Evolutionary conservation across 768 basidiomycete species (phyloP).

Genomic region (Pholiota microspora): DNA sequence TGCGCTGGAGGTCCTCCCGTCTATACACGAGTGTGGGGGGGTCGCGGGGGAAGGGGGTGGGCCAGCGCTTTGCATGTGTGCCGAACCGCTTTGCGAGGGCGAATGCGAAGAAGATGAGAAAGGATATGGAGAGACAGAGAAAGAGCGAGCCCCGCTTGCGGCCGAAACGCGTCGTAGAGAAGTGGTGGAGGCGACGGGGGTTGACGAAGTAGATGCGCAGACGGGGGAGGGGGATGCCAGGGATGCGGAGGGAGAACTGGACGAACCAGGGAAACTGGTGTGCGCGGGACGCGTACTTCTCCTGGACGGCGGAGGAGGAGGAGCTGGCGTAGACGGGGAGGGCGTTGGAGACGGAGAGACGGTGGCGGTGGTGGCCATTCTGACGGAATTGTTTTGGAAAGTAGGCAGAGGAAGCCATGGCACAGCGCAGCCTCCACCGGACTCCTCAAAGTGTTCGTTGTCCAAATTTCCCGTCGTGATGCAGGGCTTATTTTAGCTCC

Average conservation of each 20-base stretch:
- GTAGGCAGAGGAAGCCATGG: conserved; percentile 45
- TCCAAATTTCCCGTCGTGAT: conserved; percentile 4
- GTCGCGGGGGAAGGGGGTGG: conserved; percentile 51
- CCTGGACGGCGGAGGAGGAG: conserved; percentile 56
- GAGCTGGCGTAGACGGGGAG: conserved; percentile 32
- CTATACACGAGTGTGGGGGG: conserved; percentile 72
- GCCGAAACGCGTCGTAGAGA: conserved; percentile 54
- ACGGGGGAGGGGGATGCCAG: conserved; percentile 53
- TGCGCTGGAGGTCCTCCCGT: conserved; percentile 77
- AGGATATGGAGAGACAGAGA: conserved; percentile 44
- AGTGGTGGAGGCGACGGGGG: conserved; percentile 56
- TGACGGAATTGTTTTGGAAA: conserved; percentile 44
- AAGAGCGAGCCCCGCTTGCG: conserved; percentile 54
- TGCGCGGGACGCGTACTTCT: conserved; percentile 50
- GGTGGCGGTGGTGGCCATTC: conserved; percentile 42
- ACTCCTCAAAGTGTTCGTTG: background rate
- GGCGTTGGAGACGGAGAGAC: conserved; percentile 26
- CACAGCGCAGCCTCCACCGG: conserved; percentile 1
- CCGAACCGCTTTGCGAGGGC: conserved; percentile 62
- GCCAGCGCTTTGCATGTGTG: conserved; percentile 61
- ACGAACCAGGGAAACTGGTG: conserved; percentile 54
- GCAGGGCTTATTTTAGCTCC: conserved; percentile 3
- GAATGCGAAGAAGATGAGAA: conserved; percentile 52
- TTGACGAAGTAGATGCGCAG: conserved; percentile 62
- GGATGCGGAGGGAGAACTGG: conserved; percentile 57